Percentiles rank a stretch among this genome's conserved stretches.
These are phyloP conservation scores for Acanthamoeba lenticulata DNA, from an alignment of 208 protist species.

Conservation along the genomic window DNA sequence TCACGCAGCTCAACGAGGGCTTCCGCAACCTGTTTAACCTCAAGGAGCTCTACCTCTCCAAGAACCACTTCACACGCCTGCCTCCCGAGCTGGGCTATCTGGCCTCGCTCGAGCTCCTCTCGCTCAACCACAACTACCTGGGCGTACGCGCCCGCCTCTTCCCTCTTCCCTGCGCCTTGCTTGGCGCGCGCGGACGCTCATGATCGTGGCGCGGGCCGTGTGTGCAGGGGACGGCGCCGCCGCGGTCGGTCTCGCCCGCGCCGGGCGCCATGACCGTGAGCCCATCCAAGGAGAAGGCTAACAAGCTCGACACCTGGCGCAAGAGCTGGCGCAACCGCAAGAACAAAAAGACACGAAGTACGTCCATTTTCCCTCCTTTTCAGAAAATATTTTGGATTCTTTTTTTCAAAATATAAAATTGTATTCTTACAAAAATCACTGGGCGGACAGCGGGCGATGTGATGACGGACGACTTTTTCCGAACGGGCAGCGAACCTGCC, in stretches of 20 bases:
- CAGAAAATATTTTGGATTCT: too few relatives aligned
- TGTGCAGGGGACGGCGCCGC: not conserved
- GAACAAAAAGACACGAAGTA: not conserved
- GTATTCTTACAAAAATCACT: too few relatives aligned
- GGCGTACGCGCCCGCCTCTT: not conserved
- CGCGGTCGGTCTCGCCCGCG: not conserved
- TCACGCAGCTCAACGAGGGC: conserved; percentile 53
- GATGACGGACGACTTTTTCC: conserved; percentile 27
- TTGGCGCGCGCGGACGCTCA: too few relatives aligned
- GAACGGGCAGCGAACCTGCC: not conserved
- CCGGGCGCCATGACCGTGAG: not conserved
- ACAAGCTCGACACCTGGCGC: conserved; percentile 29
- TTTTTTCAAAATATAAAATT: too few relatives aligned
- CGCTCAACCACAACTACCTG: conserved; percentile 59
- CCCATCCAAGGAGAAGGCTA: conserved; percentile 4
- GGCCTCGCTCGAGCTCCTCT: conserved; percentile 55
- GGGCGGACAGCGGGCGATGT: not conserved
- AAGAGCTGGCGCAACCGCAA: conserved; percentile 38
- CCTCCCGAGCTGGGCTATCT: conserved; percentile 59
- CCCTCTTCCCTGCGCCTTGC: too few relatives aligned
- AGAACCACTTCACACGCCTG: conserved; percentile 61
- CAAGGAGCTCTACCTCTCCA: conserved; percentile 69
- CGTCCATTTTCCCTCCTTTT: too few relatives aligned
- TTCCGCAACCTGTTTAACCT: conserved; percentile 54
- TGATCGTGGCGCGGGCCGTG: too few relatives aligned